These are phyloP conservation scores for Cubamyces lactineus DNA, from an alignment of 768 basidiomycete species.

Conservation along the genomic window DNA sequence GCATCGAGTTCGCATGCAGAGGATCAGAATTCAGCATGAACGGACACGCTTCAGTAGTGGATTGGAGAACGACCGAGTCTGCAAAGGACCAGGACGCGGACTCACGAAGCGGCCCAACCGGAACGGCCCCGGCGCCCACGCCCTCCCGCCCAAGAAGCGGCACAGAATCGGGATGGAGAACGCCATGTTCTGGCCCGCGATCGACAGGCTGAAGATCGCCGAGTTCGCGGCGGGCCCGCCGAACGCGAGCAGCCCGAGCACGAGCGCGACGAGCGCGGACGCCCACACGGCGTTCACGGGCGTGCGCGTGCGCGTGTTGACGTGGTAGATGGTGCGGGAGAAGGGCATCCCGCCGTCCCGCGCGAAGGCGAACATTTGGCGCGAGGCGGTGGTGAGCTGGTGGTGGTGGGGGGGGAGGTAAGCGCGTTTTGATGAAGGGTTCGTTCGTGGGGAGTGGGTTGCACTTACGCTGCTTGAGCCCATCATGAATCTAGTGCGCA, in stretches of 20 bases:
- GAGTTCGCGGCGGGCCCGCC: constrained; percentile 50
- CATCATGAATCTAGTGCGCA: too few relatives aligned
- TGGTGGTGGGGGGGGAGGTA: constrained; percentile 28
- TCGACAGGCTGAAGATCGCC: constrained; percentile 38
- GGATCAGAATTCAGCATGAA: too few relatives aligned
- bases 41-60: too few relatives aligned
- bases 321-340: constrained; percentile 59
- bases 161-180: constrained; percentile 39
- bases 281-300: constrained; percentile 63
- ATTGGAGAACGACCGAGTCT: too few relatives aligned
- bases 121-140: constrained; percentile 41
- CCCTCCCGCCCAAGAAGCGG: constrained; percentile 34
- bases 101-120: constrained; percentile 37
- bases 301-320: constrained; percentile 55
- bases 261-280: constrained; percentile 47
- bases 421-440: not conserved
- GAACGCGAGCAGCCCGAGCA: constrained; percentile 63
- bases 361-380: constrained; percentile 74
- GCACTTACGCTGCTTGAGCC: constrained; percentile 48
- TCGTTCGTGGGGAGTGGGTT: too few relatives aligned
- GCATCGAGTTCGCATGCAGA: too few relatives aligned
- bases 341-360: constrained; percentile 70
- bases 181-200: constrained; percentile 31
- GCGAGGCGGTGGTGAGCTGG: constrained; percentile 48
- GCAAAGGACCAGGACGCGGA: too few relatives aligned